phyloP scores from a whole-genome alignment of 345 rosid species.

The Camelina sativa region DNA sequence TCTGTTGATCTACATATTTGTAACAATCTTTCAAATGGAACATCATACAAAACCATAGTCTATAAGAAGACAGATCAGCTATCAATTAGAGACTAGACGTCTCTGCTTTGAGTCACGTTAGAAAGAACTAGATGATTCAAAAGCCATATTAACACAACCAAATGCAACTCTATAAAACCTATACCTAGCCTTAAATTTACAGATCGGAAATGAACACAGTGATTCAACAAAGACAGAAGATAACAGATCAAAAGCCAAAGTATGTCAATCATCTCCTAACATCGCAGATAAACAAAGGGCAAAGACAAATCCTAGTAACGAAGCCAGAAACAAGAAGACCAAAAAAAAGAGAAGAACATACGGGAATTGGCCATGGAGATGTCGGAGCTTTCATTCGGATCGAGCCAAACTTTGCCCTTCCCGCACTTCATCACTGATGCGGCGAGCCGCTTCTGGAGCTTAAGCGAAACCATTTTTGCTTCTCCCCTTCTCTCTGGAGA shows the following conservation, averaged over 20 bases:
- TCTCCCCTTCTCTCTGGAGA: conserved; percentile 14
- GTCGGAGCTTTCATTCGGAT: conserved; percentile 45
- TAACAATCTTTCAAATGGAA: neutral
- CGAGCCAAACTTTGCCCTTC: conserved; percentile 49
- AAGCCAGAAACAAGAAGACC: neutral
- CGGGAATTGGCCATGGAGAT: conserved; percentile 52
- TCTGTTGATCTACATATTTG: too few species aligned
- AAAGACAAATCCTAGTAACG: neutral
- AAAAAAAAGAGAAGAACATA: conserved; percentile 10
- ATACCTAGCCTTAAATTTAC: neutral
- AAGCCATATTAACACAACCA: neutral
- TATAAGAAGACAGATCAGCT: neutral
- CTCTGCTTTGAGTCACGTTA: neutral
- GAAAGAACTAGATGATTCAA: neutral
- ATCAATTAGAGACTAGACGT: neutral
- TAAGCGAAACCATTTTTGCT: conserved; percentile 44
- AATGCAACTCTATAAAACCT: neutral
- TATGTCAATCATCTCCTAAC: neutral
- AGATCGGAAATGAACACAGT: conserved; percentile 19
- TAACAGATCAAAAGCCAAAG: neutral
- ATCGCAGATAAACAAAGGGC: neutral
- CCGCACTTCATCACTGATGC: conserved; percentile 50
- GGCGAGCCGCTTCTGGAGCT: conserved; percentile 50
- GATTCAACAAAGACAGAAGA: neutral
- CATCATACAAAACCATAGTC: neutral